phyloP scores from a whole-genome alignment of 1,284 basidiomycete species.

The Cryptococcus hybrid region DNA sequence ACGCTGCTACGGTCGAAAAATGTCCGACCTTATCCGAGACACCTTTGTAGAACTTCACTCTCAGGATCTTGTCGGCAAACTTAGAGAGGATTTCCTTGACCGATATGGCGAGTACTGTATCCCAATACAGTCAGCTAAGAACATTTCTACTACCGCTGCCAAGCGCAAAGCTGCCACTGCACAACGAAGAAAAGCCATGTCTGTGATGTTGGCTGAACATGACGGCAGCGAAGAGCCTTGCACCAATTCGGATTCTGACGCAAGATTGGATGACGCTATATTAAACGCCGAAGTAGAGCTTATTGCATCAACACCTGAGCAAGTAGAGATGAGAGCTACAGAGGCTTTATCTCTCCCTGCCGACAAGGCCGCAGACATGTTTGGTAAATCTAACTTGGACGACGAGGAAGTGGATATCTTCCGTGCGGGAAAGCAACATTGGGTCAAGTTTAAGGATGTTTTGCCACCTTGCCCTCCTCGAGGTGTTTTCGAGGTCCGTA shows the following conservation, averaged over 20 bases:
- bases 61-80: constrained; percentile 68
- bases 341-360: constrained; percentile 6
- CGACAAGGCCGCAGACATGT: too few relatives aligned
- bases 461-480: constrained; percentile 81
- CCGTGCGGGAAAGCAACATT: constrained; percentile 50
- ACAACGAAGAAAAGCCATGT: constrained; percentile 15
- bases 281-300: constrained; percentile 9
- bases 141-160: constrained; percentile 9
- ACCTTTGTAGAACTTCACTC: constrained; percentile 92
- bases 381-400: constrained; percentile 1
- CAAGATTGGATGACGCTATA: constrained; percentile 5
- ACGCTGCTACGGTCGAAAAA: constrained; percentile 83
- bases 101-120: constrained; percentile 75
- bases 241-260: background rate
- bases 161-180: constrained; percentile 12
- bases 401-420: constrained; percentile 12
- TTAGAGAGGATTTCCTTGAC: constrained; percentile 64
- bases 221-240: constrained; percentile 30
- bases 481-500: constrained; percentile 83
- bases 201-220: constrained; percentile 16
- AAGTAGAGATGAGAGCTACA: constrained; percentile 7
- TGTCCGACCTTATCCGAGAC: constrained; percentile 87
- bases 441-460: constrained; percentile 72
- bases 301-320: constrained; percentile 6
- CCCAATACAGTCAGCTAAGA: constrained; percentile 55